Percentiles rank a stretch among this genome's conserved stretches.
phyloP scores from a whole-genome alignment of 2,329 filamentous ascomycete species.

The Chalara sp. region DNA sequence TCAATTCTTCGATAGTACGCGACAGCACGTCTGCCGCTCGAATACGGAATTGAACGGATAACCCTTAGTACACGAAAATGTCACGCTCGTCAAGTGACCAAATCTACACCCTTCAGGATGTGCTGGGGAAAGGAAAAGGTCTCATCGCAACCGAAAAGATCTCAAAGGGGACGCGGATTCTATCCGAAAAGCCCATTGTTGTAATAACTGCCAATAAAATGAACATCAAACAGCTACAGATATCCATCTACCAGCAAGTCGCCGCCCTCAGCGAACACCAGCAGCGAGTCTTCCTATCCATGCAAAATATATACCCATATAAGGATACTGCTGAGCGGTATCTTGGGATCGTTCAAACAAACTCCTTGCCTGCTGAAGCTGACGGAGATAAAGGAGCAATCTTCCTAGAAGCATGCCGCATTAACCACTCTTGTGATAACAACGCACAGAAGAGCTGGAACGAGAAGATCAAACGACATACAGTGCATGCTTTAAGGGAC shows the following conservation, averaged over 20 bases:
- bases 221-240: neutral
- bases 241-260: slow-evolving; percentile 9
- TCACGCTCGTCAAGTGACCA: neutral
- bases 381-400: slow-evolving; percentile 27
- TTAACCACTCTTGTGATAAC: slow-evolving; percentile 31
- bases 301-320: slow-evolving; percentile 7
- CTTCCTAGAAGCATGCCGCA: slow-evolving; percentile 27
- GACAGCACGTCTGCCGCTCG: neutral
- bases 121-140: slow-evolving; percentile 33
- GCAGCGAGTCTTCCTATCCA: slow-evolving; percentile 8
- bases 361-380: slow-evolving; percentile 4
- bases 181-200: slow-evolving; percentile 20
- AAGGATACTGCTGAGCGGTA: slow-evolving; percentile 3
- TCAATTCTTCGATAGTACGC: neutral
- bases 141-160: slow-evolving; percentile 31
- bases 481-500: slow-evolving; percentile 28
- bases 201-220: slow-evolving; percentile 11
- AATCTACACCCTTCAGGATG: slow-evolving; percentile 3
- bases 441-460: slow-evolving; percentile 32
- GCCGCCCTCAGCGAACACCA: slow-evolving; percentile 6
- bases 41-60: neutral
- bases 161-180: slow-evolving; percentile 31
- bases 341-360: slow-evolving; percentile 10
- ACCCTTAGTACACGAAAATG: neutral
- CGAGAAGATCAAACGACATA: slow-evolving; percentile 21